phyloP scores from a whole-genome alignment of 345 rosid genomes.

The Moricandia arvensis region DNA sequence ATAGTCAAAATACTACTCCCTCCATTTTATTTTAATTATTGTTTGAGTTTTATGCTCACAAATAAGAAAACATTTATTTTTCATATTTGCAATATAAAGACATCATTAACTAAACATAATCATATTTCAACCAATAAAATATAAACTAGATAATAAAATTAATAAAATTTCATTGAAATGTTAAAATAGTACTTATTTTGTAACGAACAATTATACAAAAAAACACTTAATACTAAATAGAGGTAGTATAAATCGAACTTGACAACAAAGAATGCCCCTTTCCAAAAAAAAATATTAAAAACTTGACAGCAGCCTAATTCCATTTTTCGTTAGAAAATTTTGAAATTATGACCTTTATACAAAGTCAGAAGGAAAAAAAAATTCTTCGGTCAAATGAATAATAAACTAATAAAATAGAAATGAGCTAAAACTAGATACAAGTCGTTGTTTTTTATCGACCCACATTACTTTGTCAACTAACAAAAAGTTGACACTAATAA shows the following conservation, averaged over 20 bases:
- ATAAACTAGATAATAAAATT: too few species aligned
- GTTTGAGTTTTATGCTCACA: too few species aligned
- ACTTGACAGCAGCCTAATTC: slow-evolving; percentile 8
- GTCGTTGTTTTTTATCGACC: slow-evolving; percentile 11
- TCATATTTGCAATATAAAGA: too few species aligned
- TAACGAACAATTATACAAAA: too few species aligned
- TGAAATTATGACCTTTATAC: neutral
- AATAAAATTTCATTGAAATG: too few species aligned
- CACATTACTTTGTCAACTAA: slow-evolving; percentile 2
- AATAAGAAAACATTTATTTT: too few species aligned
- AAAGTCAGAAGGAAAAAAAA: neutral
- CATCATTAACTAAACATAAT: too few species aligned
- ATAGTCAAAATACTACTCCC: neutral
- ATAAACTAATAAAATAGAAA: neutral
- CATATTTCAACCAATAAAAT: too few species aligned
- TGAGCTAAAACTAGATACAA: neutral
- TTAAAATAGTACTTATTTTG: too few species aligned
- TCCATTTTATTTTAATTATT: too few species aligned
- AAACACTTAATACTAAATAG: too few species aligned
- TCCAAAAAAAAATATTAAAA: neutral
- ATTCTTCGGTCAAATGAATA: slow-evolving; percentile 5
- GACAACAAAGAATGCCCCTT: neutral
- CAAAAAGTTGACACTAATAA: neutral
- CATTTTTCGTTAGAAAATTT: neutral
- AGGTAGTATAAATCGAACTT: too few species aligned